phyloP scores from a whole-genome alignment of 495 filamentous ascomycete species.

The Rhizodiscina lignyota region DNA sequence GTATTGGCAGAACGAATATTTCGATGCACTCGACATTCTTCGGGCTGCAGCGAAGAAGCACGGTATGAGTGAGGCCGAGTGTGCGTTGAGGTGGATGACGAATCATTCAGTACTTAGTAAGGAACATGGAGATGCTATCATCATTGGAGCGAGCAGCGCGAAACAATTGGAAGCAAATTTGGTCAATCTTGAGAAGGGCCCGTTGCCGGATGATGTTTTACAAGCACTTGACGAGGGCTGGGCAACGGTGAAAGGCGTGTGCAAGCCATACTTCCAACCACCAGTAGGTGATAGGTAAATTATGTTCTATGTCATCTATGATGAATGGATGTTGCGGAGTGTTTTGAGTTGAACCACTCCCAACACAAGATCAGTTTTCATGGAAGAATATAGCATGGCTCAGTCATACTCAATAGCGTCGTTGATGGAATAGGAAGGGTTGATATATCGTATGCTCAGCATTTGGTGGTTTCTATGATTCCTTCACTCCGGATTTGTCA shows the following conservation, averaged over 20 bases:
- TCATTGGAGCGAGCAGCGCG: slow-evolving; percentile 25
- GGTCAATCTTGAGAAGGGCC: slow-evolving; percentile 23
- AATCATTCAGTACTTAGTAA: slow-evolving; percentile 26
- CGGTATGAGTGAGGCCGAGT: slow-evolving; percentile 26
- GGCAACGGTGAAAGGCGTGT: slow-evolving; percentile 5
- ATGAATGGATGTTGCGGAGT: too few species aligned
- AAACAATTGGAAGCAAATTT: slow-evolving; percentile 21
- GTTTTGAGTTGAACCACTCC: too few species aligned
- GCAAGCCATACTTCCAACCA: slow-evolving; percentile 5
- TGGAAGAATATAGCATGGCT: too few species aligned
- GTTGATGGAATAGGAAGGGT: too few species aligned
- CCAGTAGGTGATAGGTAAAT: too few species aligned
- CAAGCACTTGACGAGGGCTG: slow-evolving; percentile 10
- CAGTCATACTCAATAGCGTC: too few species aligned
- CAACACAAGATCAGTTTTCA: too few species aligned
- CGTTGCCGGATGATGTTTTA: slow-evolving; percentile 21
- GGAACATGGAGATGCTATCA: slow-evolving; percentile 24
- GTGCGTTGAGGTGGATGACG: slow-evolving; percentile 31
- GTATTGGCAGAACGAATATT: slow-evolving; percentile 32
- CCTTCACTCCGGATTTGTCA: too few species aligned
- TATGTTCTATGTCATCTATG: too few species aligned
- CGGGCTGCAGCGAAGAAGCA: slow-evolving; percentile 27
- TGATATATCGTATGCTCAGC: too few species aligned
- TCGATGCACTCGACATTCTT: slow-evolving; percentile 30
- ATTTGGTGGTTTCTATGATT: too few species aligned